Conservation (phyloP, 2,329 filamentous ascomycete genomes). For the Botryotinia globosa region DNA sequence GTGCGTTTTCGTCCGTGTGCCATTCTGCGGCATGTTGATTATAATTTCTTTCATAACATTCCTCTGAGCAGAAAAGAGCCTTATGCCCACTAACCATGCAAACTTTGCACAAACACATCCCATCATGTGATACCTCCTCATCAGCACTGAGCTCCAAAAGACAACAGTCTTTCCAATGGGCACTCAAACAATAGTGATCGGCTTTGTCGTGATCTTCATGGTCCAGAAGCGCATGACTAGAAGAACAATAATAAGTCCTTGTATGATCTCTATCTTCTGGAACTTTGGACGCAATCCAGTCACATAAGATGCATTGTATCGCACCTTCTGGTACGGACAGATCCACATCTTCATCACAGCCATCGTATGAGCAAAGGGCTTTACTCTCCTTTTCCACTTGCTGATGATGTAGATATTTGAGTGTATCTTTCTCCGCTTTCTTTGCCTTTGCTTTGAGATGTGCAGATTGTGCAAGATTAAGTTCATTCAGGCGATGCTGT, state of each 20-base stretch:
- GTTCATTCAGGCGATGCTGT: slow-evolving; percentile 26
- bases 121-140: background rate
- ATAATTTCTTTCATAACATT: slow-evolving; percentile 10
- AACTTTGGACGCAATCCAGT: slow-evolving; percentile 32
- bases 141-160: background rate
- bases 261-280: slow-evolving; percentile 23
- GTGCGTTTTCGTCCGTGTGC: slow-evolving; percentile 13
- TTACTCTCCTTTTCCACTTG: slow-evolving; percentile 18
- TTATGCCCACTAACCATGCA: slow-evolving; percentile 11
- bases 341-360: slow-evolving; percentile 31
- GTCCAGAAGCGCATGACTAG: slow-evolving; percentile 28
- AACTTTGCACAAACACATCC: slow-evolving; percentile 11
- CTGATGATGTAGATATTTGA: slow-evolving; percentile 25
- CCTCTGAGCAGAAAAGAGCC: slow-evolving; percentile 10
- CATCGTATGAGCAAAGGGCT: slow-evolving; percentile 28
- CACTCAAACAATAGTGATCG: slow-evolving; percentile 6
- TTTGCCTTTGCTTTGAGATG: slow-evolving; percentile 33
- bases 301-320: slow-evolving; percentile 35
- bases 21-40: slow-evolving; percentile 9
- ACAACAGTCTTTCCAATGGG: slow-evolving; percentile 12
- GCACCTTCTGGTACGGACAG: slow-evolving; percentile 25
- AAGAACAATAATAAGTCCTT: slow-evolving; percentile 32
- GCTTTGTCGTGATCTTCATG: slow-evolving; percentile 5
- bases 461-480: slow-evolving; percentile 36
- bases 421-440: slow-evolving; percentile 31